These are phyloP conservation scores for Drosera spatulata DNA, from an alignment of 179 eudicot genomes.

Conservation along the genomic window DNA sequence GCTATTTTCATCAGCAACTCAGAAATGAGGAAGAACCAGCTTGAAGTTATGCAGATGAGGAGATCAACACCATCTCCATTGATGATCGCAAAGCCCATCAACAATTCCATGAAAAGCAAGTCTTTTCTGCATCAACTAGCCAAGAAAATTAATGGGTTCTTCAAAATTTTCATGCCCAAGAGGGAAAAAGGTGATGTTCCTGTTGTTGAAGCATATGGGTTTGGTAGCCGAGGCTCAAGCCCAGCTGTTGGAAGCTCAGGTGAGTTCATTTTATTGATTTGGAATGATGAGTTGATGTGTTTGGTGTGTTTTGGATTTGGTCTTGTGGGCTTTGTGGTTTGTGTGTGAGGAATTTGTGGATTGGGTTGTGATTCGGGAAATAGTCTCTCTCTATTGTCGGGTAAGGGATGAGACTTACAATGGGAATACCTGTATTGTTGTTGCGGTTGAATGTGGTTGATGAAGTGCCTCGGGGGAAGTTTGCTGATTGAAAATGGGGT, in stretches of 20 bases:
- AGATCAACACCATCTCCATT: slow-evolving; percentile 10
- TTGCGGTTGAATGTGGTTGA: slow-evolving; percentile 4
- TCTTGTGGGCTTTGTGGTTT: background rate
- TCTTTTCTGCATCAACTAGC: slow-evolving; percentile 12
- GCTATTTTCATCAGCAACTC: background rate
- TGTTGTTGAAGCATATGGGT: slow-evolving; percentile 5
- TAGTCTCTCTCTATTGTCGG: background rate
- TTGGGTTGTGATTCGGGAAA: background rate
- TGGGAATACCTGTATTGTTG: background rate
- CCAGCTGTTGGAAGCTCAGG: slow-evolving; percentile 14
- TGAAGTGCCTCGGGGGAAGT: background rate
- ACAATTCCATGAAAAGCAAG: slow-evolving; percentile 7
- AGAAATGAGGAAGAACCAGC: background rate
- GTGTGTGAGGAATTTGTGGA: no score
- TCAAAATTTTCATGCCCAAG: slow-evolving; percentile 16
- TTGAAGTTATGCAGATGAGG: slow-evolving; percentile 18
- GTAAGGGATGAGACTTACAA: no score
- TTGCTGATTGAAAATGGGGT: background rate
- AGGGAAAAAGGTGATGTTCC: slow-evolving; percentile 6
- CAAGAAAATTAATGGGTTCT: slow-evolving; percentile 18
- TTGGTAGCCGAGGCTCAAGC: slow-evolving; percentile 1
- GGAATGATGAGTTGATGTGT: background rate
- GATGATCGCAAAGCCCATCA: slow-evolving; percentile 4
- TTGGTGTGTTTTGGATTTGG: background rate
- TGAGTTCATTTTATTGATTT: slow-evolving; percentile 7